These are phyloP conservation scores for Geotrichum restrictum DNA, from an alignment of 1,139 yeast species.

Conservation along the genomic window DNA sequence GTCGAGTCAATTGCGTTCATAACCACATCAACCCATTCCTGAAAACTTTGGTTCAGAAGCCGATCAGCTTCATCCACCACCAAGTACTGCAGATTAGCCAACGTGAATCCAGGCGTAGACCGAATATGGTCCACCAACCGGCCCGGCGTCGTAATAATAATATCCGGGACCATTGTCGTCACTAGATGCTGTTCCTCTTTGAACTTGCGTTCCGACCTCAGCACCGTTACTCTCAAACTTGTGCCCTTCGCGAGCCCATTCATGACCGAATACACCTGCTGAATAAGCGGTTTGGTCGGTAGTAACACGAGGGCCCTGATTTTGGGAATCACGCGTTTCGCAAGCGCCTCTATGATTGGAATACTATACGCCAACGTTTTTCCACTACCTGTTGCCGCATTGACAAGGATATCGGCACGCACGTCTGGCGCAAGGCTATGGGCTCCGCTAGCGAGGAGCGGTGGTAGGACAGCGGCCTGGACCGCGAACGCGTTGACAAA, in stretches of 20 bases:
- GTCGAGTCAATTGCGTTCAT: conserved; percentile 48
- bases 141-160: conserved; percentile 86
- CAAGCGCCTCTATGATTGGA: conserved; percentile 71
- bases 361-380: conserved; percentile 86
- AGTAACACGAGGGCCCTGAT: conserved; percentile 74
- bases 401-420: conserved; percentile 64
- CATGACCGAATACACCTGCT: conserved; percentile 71
- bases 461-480: conserved; percentile 63
- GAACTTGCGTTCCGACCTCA: conserved; percentile 60
- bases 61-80: conserved; percentile 96
- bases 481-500: conserved; percentile 68
- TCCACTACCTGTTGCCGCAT: conserved; percentile 96
- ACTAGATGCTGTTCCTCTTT: conserved; percentile 60
- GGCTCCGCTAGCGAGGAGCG: conserved; percentile 49
- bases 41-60: conserved; percentile 82
- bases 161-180: conserved; percentile 56
- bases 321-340: conserved; percentile 62
- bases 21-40: conserved; percentile 83
- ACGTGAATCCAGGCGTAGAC: conserved; percentile 33
- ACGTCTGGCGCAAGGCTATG: conserved; percentile 51
- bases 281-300: conserved; percentile 85
- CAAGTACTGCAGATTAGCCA: conserved; percentile 58
- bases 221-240: conserved; percentile 54
- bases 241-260: conserved; percentile 62
- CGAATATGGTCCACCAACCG: conserved; percentile 83